phyloP scores from a whole-genome alignment of 805 yeast species.

The Huiozyma naganishii region DNA sequence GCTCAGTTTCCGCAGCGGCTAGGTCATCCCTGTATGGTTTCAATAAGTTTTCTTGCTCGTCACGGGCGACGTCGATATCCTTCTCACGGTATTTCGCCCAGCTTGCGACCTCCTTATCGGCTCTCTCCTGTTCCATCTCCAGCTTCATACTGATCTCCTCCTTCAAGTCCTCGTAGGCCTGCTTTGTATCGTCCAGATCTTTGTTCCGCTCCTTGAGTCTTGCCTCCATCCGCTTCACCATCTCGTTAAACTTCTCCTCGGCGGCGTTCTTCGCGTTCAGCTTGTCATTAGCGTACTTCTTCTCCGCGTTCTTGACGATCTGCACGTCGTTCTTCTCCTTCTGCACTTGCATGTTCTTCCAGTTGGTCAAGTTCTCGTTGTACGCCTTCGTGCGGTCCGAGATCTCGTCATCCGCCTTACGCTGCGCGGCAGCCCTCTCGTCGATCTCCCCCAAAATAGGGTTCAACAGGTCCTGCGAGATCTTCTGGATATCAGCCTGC shows the following conservation, averaged over 20 bases:
- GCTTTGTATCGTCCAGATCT: conserved; percentile 34
- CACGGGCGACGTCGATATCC: conserved; percentile 21
- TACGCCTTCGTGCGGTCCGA: conserved; percentile 29
- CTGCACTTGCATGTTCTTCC: conserved; percentile 31
- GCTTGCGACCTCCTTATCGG: conserved; percentile 16
- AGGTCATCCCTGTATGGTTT: conserved; percentile 35
- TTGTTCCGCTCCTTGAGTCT: conserved; percentile 27
- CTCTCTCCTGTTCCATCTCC: conserved; percentile 7
- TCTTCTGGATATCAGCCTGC: conserved; percentile 61
- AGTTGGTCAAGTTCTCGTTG: conserved; percentile 31
- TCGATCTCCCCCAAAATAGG: conserved; percentile 76
- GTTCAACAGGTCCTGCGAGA: conserved; percentile 70
- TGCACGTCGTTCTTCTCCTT: conserved; percentile 32
- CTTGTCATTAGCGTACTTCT: conserved; percentile 28
- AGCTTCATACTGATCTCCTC: conserved; percentile 22
- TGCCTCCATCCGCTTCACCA: conserved; percentile 28
- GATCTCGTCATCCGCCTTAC: conserved; percentile 43
- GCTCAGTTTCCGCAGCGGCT: conserved; percentile 31
- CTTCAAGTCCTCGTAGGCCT: conserved; percentile 24
- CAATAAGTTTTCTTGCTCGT: conserved; percentile 29
- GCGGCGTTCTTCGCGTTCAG: conserved; percentile 33
- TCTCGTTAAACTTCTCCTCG: conserved; percentile 33
- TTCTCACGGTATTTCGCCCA: conserved; percentile 22
- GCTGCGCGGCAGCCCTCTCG: conserved; percentile 60
- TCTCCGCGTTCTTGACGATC: conserved; percentile 32